Base-by-base conservation (phyloP, 495 filamentous ascomycete genomes). In the Schizothecium vesticola region DNA sequence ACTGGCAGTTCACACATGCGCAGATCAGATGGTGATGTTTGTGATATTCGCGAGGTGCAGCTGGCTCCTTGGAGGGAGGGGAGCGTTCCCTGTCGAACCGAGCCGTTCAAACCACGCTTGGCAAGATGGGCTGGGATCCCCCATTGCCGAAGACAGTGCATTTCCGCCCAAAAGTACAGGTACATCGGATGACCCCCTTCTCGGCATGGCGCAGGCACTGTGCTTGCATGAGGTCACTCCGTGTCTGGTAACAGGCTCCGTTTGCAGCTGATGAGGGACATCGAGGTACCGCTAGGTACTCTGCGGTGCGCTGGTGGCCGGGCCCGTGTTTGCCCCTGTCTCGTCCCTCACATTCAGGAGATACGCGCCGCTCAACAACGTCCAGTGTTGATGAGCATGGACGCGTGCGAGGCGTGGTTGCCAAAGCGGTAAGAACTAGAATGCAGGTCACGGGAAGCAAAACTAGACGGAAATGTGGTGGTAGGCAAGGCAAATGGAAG, bases 221-320 rank as follows among this genome's bases (percentile, higher is more conserved):
- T 71, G 63, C 56, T 16, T 62, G 13, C 58, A 71, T 71, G 70
- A 71, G 67, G 70, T 71, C 70, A 71, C 70, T 29, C 22, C 29
- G 22, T 31, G 64, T 57, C 56, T 36, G 61, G 55, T n/a, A n/a
- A n/a, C 26, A 56, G 16, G 43, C 56, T 22, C 58, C 61, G 65
- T 62, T 67, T 33, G 59, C 65, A 25, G 64, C 43, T 25, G 56
- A 36, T 31, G 8, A 31, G 28, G 12, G 31, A 36, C 31, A 13
- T 36, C 31, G 11, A 36, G 31, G 31, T 36, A 36, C 31, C 28
- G 28, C 28, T 31, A 9, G 28, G 28, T 31, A 31, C 28, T 31
- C 28, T 31, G 28, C 28, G 11, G 28, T 31, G 28, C 36, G 3
- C 59, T 61, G 59, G 8, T 56, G 33, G 7, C 7, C 29, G 61